phyloP scores from a whole-genome alignment of 306 rosid species.

The Morella rubra region DNA sequence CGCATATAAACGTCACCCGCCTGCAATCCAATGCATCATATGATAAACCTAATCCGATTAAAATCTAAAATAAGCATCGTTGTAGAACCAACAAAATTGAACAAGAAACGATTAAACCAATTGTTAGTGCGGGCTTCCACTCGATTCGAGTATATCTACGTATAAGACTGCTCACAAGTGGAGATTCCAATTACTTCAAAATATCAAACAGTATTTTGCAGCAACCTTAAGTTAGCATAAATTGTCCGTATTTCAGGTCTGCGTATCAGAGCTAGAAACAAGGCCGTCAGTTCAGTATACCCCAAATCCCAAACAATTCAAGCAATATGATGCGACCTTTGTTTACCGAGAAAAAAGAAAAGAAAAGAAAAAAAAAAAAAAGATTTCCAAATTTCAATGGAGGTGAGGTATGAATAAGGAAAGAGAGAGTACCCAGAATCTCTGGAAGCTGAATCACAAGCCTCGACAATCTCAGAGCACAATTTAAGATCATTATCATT shows the following conservation, averaged over 20 bases:
- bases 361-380: not conserved
- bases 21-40: conserved; percentile 42
- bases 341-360: not conserved
- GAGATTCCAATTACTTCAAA: not conserved
- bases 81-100: not conserved
- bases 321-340: not conserved
- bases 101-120: not conserved
- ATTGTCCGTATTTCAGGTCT: not conserved
- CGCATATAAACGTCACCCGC: conserved; percentile 68
- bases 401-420: not conserved
- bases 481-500: conserved; percentile 57
- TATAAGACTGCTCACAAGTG: not conserved
- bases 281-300: not conserved
- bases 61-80: not conserved
- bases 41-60: not conserved
- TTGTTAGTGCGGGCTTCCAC: not conserved
- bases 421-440: conserved; percentile 54
- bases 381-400: not conserved
- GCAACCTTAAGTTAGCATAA: not conserved
- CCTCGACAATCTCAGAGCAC: conserved; percentile 64
- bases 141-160: not conserved
- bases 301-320: not conserved
- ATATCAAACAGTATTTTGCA: not conserved
- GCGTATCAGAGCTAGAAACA: not conserved
- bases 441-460: conserved; percentile 69